Base-by-base conservation (phyloP, 352 stramenopile genomes). In the Phytophthora crassamura region DNA sequence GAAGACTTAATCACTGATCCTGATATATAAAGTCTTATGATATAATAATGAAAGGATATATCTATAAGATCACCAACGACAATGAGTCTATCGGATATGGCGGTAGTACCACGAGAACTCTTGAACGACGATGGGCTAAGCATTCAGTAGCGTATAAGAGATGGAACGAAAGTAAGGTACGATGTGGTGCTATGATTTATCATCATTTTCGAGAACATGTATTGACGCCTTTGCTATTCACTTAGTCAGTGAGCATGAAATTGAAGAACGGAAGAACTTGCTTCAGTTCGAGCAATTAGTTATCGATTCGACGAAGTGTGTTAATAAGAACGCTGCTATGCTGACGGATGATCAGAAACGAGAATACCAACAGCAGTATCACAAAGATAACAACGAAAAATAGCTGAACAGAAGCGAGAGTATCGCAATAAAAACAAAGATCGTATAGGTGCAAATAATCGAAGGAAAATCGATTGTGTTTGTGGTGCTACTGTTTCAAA, bases 291-390 rank as follows among this genome's bases (percentile, higher is more conserved):
- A 57, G 14, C 59, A 67, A 10, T 30, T 59, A 2, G 59, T 67
- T 15, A 67, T 67, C 5, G 35, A 49, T 67, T 56, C 49, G 20
- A 67, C 22, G 12, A 20, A 36, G 0, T 67, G 59, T 67, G 59
- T 67, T 1, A 67, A 67, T 57, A 55, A 57, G 11, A 5, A 52
- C 2, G 42, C 49, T 16, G 59, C 59, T 20, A 48, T 36, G 42
- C 52, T 25, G 34, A 43, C 59, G 7, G 59, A 57, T 52, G 38
- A 53, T 41, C 30, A 56, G 1, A 56, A 34, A 6, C 22, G 58
- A 7, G 15, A 8, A 7, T 7, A 35, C 2, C 60, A 61, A 36
- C 50, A 11, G 43, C 35, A 10, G 38, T 55, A 61, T 42, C 57
- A 58, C 8, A 11, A 3, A 12, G 47, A 32, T 1, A 25, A 52